Conservation (phyloP, 495 filamentous ascomycete species). For the Neurospora sp. region DNA sequence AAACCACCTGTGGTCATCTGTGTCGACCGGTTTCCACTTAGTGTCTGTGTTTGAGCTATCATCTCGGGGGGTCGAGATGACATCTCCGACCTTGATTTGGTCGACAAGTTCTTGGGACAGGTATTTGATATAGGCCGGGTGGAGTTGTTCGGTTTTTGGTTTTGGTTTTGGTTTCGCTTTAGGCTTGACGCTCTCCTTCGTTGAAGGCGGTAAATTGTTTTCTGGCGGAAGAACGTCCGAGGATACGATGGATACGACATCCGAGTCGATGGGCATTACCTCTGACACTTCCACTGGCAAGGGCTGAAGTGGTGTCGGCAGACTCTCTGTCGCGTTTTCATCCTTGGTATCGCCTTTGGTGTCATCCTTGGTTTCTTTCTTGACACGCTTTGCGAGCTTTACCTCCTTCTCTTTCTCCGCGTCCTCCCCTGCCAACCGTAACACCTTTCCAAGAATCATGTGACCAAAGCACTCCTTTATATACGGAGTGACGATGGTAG, state of each 20-base stretch:
- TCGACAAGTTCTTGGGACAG: slow-evolving; percentile 2
- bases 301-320: not conserved
- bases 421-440: slow-evolving; percentile 18
- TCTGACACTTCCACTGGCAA: not conserved
- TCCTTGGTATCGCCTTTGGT: not conserved
- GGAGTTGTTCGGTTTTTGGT: not conserved
- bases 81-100: slow-evolving; percentile 26
- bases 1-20: slow-evolving; percentile 46
- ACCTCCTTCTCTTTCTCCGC: not conserved
- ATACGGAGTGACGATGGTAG: slow-evolving; percentile 59
- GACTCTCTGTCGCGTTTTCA: not conserved
- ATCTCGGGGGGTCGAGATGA: slow-evolving; percentile 33
- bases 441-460: slow-evolving; percentile 45
- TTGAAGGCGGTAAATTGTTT: not conserved
- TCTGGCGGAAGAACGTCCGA: not conserved
- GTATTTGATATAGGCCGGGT: not conserved
- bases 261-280: not conserved
- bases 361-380: not conserved
- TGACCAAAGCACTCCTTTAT: slow-evolving; percentile 52
- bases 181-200: not conserved
- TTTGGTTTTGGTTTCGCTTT: not conserved
- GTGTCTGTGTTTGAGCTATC: slow-evolving; percentile 27
- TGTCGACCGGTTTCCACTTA: slow-evolving; percentile 42
- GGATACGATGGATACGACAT: not conserved
- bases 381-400: not conserved